A percentile compares a stretch with the other conserved stretches of the same genome.
Evolutionary conservation across 179 eudicot species (phyloP).

Genomic region (Pouteria campechiana): DNA sequence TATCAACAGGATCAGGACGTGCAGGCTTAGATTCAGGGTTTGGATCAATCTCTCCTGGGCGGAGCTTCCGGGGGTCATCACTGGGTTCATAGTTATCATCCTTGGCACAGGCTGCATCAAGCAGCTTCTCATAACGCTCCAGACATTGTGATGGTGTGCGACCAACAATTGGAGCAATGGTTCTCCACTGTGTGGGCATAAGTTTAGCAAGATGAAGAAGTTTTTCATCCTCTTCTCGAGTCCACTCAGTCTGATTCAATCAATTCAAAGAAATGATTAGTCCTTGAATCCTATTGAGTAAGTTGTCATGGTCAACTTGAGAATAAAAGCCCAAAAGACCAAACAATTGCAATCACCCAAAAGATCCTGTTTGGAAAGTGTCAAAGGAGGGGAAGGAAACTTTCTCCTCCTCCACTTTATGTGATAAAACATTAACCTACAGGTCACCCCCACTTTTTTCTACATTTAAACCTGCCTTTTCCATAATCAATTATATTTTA

Average conservation of each 20-base stretch:
- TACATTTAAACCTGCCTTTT: too few species aligned
- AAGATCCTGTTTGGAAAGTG: too few species aligned
- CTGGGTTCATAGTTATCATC: conserved; percentile 91
- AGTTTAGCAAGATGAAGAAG: conserved; percentile 94
- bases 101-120: conserved; percentile 95
- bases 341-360: too few species aligned
- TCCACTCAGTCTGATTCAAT: conserved; percentile 97
- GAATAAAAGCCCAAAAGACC: too few species aligned
- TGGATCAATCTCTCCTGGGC: conserved; percentile 98
- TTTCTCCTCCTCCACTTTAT: too few species aligned
- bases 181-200: conserved; percentile 99
- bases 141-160: conserved; percentile 99
- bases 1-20: conserved; percentile 98
- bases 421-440: too few species aligned
- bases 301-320: too few species aligned
- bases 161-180: conserved; percentile 97
- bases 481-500: too few species aligned
- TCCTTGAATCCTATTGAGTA: too few species aligned
- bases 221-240: conserved; percentile 96
- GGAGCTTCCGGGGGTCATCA: conserved; percentile 91
- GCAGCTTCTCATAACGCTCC: conserved; percentile 93
- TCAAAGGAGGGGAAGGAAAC: too few species aligned
- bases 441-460: too few species aligned
- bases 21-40: conserved; percentile 99
- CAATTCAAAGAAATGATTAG: background rate